A percentile compares a stretch with the other conserved stretches of the same genome.
These are phyloP conservation scores for Beauveria caledonica DNA, from an alignment of 2,329 filamentous ascomycete genomes.

Conservation along the genomic window DNA sequence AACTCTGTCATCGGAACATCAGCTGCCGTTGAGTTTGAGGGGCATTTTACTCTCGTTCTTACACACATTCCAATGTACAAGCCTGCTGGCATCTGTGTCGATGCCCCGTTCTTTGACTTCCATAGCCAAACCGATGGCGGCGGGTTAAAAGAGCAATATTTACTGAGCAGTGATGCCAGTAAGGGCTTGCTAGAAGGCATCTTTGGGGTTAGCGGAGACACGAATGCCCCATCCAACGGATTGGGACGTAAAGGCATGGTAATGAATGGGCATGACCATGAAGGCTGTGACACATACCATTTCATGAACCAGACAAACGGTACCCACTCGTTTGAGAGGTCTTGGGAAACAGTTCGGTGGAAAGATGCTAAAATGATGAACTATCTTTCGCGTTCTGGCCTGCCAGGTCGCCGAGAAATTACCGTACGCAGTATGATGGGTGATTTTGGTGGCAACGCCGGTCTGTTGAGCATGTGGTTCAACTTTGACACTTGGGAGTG, in stretches of 20 bases:
- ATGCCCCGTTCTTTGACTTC: conserved; percentile 76
- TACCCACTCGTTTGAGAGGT: conserved; percentile 29
- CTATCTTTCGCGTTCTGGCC: conserved; percentile 32
- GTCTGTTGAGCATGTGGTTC: conserved; percentile 84
- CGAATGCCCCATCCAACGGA: conserved; percentile 49
- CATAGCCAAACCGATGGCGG: conserved; percentile 56
- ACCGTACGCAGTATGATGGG: conserved; percentile 99
- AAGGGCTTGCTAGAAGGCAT: conserved; percentile 75
- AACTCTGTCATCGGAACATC: conserved; percentile 59
- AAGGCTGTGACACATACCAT: conserved; percentile 86
- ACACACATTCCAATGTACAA: conserved; percentile 94
- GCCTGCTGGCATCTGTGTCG: conserved; percentile 69
- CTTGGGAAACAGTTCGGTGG: conserved; percentile 45
- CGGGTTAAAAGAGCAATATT: conserved; percentile 84
- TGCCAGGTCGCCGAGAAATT: conserved; percentile 71
- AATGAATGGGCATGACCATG: conserved; percentile 90
- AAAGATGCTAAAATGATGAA: conserved; percentile 31
- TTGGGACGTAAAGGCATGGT: conserved; percentile 67
- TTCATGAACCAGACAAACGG: conserved; percentile 58
- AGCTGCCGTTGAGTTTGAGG: conserved; percentile 49
- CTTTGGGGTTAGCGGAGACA: conserved; percentile 64
- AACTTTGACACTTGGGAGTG: conserved; percentile 65
- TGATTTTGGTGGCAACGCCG: conserved; percentile 85
- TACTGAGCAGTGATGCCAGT: conserved; percentile 66
- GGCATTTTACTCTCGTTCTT: conserved; percentile 72